Evolutionary conservation across 1,284 basidiomycete genomes (phyloP).

Genomic region (Irpex sp.): DNA sequence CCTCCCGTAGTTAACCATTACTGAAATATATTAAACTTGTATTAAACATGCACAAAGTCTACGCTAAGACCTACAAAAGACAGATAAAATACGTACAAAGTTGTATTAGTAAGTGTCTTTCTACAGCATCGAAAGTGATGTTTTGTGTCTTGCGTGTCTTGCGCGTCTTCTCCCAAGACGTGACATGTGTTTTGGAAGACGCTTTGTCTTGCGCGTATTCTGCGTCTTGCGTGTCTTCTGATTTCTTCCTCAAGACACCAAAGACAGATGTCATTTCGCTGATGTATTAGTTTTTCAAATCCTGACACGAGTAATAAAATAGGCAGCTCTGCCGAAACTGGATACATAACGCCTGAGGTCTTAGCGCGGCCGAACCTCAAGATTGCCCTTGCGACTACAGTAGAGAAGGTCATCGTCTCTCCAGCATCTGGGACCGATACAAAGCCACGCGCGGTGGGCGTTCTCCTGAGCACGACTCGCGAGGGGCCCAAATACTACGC

Average conservation of each 20-base stretch:
- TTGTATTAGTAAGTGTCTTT: not conserved
- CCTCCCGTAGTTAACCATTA: too few species aligned
- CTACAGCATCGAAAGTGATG: not conserved
- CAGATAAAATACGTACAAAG: not conserved
- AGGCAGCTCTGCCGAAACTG: not conserved
- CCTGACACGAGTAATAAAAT: not conserved
- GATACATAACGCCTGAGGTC: not conserved
- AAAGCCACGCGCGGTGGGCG: not conserved
- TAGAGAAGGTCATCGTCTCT: not conserved
- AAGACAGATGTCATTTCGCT: not conserved
- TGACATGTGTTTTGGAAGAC: not conserved
- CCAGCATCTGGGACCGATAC: not conserved
- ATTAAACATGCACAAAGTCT: not conserved
- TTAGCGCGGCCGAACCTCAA: not conserved
- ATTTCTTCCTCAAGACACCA: not conserved
- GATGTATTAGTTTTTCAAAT: not conserved
- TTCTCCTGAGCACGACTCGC: not conserved
- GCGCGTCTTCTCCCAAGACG: not conserved
- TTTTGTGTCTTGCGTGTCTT: not conserved
- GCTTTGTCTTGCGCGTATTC: not conserved
- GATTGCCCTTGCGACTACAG: not conserved
- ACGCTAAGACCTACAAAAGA: not conserved
- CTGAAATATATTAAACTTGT: too few species aligned
- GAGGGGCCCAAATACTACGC: not conserved
- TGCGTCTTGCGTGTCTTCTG: not conserved